Evolutionary conservation across 176 grass and related monocot genomes (phyloP).

Genomic region (Leersia perrieri): DNA sequence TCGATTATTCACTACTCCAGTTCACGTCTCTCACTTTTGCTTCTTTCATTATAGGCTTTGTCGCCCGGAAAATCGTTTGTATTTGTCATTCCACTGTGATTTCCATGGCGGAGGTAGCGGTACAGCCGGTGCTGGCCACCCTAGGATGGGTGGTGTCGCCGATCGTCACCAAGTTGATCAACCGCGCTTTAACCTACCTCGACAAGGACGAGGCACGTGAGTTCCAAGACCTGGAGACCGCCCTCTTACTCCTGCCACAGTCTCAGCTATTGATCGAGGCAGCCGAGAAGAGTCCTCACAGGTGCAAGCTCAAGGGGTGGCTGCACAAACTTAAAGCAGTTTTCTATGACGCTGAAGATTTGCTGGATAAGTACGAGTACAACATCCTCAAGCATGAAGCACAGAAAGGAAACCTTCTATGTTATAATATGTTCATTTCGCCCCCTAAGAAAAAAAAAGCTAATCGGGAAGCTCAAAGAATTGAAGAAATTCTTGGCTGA

Average conservation of each 20-base stretch:
- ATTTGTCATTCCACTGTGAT: no score
- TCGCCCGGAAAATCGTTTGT: no score
- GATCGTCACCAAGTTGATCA: not conserved
- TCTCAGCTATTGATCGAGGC: conserved; percentile 1
- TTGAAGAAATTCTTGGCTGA: not conserved
- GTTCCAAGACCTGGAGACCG: not conserved
- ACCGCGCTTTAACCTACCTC: not conserved
- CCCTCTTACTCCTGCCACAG: not conserved
- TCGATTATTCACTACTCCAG: no score
- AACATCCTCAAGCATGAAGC: no score
- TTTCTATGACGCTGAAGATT: not conserved
- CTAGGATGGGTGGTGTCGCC: not conserved
- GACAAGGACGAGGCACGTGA: not conserved
- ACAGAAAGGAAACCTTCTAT: no score
- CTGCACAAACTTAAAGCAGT: not conserved
- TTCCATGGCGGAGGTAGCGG: not conserved
- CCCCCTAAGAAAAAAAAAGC: not conserved
- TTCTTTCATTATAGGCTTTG: no score
- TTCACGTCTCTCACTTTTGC: no score
- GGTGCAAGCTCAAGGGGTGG: not conserved
- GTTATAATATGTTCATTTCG: not conserved
- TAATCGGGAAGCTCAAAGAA: not conserved
- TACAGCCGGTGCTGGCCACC: not conserved
- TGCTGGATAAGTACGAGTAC: no score
- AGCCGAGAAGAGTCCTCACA: not conserved